A percentile compares a stretch with the other conserved stretches of the same genome.
These are phyloP conservation scores for Coccomyxa sp. DNA, from an alignment of 139 green algal genomes.

Conservation along the genomic window DNA sequence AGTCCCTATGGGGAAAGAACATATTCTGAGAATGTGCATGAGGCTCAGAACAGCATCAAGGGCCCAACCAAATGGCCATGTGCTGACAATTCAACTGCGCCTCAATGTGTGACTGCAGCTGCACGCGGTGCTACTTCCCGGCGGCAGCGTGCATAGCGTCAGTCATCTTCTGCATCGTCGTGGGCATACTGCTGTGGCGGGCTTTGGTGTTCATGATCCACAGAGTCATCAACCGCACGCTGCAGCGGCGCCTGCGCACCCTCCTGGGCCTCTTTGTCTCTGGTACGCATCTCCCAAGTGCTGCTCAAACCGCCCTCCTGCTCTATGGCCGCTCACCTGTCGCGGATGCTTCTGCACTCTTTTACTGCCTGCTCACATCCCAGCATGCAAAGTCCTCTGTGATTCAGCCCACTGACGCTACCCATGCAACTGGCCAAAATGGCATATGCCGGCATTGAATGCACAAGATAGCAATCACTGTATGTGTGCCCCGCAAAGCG, in stretches of 20 bases:
- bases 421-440: background rate
- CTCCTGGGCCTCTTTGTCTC: conserved; percentile 1
- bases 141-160: conserved; percentile 13
- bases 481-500: background rate
- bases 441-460: background rate
- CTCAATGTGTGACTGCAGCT: background rate
- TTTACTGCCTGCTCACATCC: background rate
- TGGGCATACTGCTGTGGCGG: background rate
- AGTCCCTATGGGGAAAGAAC: too few species aligned
- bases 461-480: background rate
- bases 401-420: background rate
- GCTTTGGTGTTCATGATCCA: background rate
- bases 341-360: background rate
- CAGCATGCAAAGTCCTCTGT: background rate
- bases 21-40: too few species aligned
- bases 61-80: background rate
- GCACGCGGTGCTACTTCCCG: conserved; percentile 14
- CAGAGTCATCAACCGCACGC: conserved; percentile 12
- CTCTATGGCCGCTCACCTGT: background rate
- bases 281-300: background rate
- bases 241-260: conserved; percentile 10
- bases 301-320: background rate
- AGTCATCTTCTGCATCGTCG: background rate
- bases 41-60: too few species aligned
- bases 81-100: background rate